A percentile compares a stretch with the other conserved stretches of the same genome.
These are phyloP conservation scores for Yamadazyma olivae DNA, from an alignment of 805 yeast species.

Conservation along the genomic window DNA sequence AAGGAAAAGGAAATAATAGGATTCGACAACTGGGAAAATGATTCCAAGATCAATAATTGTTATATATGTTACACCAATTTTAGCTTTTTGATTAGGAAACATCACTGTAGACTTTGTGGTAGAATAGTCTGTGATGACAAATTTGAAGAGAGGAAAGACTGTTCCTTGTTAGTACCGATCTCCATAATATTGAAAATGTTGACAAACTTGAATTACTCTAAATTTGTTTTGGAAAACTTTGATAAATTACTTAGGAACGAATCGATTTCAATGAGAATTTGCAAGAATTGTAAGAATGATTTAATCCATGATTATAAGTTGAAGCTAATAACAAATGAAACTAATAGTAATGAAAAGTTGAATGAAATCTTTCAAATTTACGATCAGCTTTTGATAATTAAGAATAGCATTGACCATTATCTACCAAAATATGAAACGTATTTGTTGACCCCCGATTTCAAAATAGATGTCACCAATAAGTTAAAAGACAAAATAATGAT, in stretches of 20 bases:
- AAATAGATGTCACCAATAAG: slow-evolving; percentile 5
- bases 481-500: slow-evolving; percentile 11
- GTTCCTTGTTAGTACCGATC: slow-evolving; percentile 73
- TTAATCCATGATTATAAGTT: slow-evolving; percentile 52
- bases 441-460: slow-evolving; percentile 1
- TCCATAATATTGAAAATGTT: slow-evolving; percentile 36
- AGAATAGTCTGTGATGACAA: slow-evolving; percentile 70
- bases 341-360: neutral
- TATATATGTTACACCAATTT: slow-evolving; percentile 60
- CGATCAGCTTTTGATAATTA: slow-evolving; percentile 7
- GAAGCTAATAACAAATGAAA: neutral
- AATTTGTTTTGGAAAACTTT: slow-evolving; percentile 18
- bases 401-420: slow-evolving; percentile 7
- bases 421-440: slow-evolving; percentile 8
- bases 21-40: slow-evolving; percentile 54
- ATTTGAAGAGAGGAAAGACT: slow-evolving; percentile 39
- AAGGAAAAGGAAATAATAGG: slow-evolving; percentile 12
- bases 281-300: slow-evolving; percentile 63
- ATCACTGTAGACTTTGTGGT: slow-evolving; percentile 93
- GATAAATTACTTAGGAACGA: slow-evolving; percentile 10
- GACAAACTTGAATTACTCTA: slow-evolving; percentile 32
- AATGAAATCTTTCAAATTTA: slow-evolving; percentile 8
- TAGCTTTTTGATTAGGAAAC: slow-evolving; percentile 61
- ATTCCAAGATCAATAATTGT: slow-evolving; percentile 48
- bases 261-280: slow-evolving; percentile 22